Evolutionary conservation across 1,139 yeast species (phyloP), one percentile per base, ranked within the genome.

Genomic region (Suhomyces taliae): DNA sequence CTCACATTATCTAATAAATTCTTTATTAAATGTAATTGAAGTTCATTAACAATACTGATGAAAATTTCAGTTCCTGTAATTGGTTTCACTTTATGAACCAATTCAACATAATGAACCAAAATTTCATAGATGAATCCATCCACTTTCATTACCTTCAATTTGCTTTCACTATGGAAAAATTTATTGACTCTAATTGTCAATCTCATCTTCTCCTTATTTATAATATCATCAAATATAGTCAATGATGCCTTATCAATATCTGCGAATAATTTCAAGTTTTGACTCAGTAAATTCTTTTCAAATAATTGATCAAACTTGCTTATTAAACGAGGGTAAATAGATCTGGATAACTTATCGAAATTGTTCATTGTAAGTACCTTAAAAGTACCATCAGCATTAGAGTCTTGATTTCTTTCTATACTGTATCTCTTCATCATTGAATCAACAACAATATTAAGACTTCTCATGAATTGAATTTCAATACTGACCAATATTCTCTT

Each of bases 401-500:
- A 50, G 5, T 53, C 53, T 26, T 56, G 56, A 14, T 55, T 53
- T 46, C 71, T 60, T 49, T 75, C 79, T 10, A 70, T 59, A 34
- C 65, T 66, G 50, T 72, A 75, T 51, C 63, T 71, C 51, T 78
- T 74, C 56, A 81, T 64, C 35, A 79, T 70, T 7, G 81, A 71
- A 50, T 81, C 83, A 11, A 79, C 56, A 3, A 79, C 62, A 7
- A 76, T 67, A 45, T 77, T 78, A 59, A 81, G 70, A 14, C 83
- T 77, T 44, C 75, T 62, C 53, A 79, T 64, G 52, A 81, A 79
- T 53, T 78, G 81, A 37, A 68, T 65, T 53, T 79, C 79, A 35
- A 79, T 66, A 29, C 74, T 76, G 1, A 70, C 66, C 32, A 76
- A 53, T 6, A 72, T 58, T 48, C 73, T 67, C 53, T 73, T 73